A percentile compares a stretch with the other conserved stretches of the same genome.
Conservation (phyloP, 805 yeast species). For the Suhomyces pyralidae region DNA sequence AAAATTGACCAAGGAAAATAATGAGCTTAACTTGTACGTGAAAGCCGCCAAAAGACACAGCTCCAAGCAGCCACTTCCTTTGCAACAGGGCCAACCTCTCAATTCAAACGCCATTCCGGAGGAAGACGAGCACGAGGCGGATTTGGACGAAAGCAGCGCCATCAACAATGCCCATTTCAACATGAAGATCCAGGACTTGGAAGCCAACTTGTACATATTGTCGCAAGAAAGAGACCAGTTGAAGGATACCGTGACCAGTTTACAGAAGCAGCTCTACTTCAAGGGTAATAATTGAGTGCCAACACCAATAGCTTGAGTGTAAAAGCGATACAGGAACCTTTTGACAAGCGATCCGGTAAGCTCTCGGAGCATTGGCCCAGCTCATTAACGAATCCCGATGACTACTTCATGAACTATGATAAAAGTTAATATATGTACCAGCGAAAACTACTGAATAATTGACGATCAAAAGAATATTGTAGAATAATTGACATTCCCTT, state of each 20-base stretch:
- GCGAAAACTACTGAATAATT: no score
- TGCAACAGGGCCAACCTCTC: conserved; percentile 13
- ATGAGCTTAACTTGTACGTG: conserved; percentile 58
- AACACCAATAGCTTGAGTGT: no score
- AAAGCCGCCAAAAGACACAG: conserved; percentile 39
- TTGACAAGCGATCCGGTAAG: neutral
- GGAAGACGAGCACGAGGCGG: conserved; percentile 26
- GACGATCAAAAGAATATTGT: no score
- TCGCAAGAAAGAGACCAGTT: conserved; percentile 82
- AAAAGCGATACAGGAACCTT: no score
- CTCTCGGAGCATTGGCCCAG: neutral
- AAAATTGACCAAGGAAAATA: conserved; percentile 60
- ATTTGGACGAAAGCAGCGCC: conserved; percentile 11
- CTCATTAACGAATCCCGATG: neutral
- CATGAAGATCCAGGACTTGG: conserved; percentile 74
- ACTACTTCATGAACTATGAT: neutral
- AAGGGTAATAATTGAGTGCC: conserved; percentile 5
- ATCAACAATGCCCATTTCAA: conserved; percentile 57
- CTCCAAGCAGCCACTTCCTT: conserved; percentile 27
- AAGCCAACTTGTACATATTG: conserved; percentile 77
- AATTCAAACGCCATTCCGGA: conserved; percentile 8
- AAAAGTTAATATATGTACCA: neutral
- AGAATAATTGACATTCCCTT: no score
- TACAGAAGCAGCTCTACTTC: conserved; percentile 56
- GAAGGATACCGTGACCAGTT: conserved; percentile 54